Base-by-base conservation (phyloP, 495 filamentous ascomycete species). In the Penicillium maclennaniae region DNA sequence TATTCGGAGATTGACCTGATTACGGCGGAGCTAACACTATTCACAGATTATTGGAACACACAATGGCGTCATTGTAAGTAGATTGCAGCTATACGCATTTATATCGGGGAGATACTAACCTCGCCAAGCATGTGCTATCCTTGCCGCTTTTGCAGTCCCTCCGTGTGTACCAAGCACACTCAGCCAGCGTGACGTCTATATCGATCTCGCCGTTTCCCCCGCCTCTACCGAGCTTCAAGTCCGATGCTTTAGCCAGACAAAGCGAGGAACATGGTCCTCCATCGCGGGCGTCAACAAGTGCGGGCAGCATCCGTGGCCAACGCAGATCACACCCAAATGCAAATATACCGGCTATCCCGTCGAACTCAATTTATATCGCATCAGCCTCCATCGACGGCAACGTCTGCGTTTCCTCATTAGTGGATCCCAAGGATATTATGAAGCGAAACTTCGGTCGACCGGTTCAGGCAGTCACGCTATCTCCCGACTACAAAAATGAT, bases 361-460 rank as follows among this genome's bases (percentile, higher is more conserved):
- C 87, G 7, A 96, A 96, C 57, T 85, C 86, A 36, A 93, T 97
- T 40, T 85, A 93, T 69, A 90, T 97, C 54, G 93, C 86, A 2
- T 92, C 91, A 2, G 88, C 95, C 15, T 97, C 95, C 0, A 90
- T 96, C 59, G 93, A 98, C 66, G 93, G 93, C 23, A 91, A 96
- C 58, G 87, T 97, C 8, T 97, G 93, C 54, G 81, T 97, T 19
- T 81, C 86, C 41, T 95, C 91, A 1, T 66, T 97, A 28, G 77
- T 91, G 17, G 86, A 89, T 56, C 73, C 80, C 6, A 87, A 82
- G 55, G 93, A 97, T 70, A 90, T 97, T 4, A 82, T 86, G 31
- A 69, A 97, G 26, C 84, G 95, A 39, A 97, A 97, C 63, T 98
- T 97, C 75, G 91, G 90, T 1, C 80, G 93, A 17, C 93, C 95